These are phyloP conservation scores for Dactylellina drechsleri DNA, from an alignment of 2,329 filamentous ascomycete species.

Conservation along the genomic window DNA sequence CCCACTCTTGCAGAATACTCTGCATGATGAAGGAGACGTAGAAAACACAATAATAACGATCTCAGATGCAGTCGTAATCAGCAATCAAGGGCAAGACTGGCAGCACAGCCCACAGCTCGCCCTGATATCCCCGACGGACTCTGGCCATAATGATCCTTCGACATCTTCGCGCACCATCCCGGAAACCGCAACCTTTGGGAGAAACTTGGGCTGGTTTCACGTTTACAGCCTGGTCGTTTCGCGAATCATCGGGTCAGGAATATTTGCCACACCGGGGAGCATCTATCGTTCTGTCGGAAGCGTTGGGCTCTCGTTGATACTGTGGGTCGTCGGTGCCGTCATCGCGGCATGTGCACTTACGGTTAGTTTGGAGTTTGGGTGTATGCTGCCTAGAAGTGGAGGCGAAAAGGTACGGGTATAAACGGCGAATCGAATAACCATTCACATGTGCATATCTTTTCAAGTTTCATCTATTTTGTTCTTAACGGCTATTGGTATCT, in stretches of 20 bases:
- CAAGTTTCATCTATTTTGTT: no score
- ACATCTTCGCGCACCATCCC: conserved; percentile 27
- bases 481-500: no score
- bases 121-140: conserved; percentile 1
- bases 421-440: neutral
- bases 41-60: neutral
- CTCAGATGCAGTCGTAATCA: conserved; percentile 6
- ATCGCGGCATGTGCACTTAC: conserved; percentile 71
- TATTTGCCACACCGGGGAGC: conserved; percentile 74
- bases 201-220: conserved; percentile 52
- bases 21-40: neutral
- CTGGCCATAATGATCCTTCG: conserved; percentile 10
- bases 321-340: conserved; percentile 77
- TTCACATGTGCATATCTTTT: no score
- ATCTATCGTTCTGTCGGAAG: conserved; percentile 75
- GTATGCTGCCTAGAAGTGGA: conserved; percentile 59
- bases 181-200: conserved; percentile 46
- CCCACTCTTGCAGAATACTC: conserved; percentile 28
- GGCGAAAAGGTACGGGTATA: conserved; percentile 60
- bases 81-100: neutral
- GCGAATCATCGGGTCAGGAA: conserved; percentile 70
- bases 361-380: conserved; percentile 52
- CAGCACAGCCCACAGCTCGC: conserved; percentile 25
- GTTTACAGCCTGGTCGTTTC: conserved; percentile 65
- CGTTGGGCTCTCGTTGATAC: conserved; percentile 70